Percentiles rank a stretch among this genome's conserved stretches.
phyloP scores from a whole-genome alignment of 73 alveolate species.

The Symbiodinium natans region DNA sequence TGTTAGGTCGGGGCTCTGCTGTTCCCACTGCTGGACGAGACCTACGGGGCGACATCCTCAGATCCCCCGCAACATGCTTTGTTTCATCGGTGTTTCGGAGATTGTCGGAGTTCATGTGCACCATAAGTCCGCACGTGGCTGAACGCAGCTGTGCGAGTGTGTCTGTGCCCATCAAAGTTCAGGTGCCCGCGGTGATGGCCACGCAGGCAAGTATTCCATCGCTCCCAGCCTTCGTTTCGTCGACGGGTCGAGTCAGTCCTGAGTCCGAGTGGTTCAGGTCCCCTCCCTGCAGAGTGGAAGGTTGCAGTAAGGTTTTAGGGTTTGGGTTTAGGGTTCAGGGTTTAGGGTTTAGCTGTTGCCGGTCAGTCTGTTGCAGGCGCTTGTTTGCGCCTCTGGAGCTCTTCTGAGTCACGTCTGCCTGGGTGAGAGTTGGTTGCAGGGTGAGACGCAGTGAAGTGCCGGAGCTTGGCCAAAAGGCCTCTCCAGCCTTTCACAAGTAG shows the following conservation, averaged over 20 bases:
- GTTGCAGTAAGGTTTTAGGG: neutral
- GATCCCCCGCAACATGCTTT: no score
- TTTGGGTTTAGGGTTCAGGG: neutral
- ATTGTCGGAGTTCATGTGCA: no score
- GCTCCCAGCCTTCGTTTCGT: no score
- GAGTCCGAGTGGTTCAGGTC: no score
- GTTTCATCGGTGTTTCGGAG: no score
- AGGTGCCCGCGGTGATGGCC: conserved; percentile 81
- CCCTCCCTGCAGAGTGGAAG: no score
- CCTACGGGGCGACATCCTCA: conserved; percentile 10
- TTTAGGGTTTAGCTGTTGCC: neutral
- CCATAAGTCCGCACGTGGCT: neutral
- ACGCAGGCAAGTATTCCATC: no score
- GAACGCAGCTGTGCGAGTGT: neutral
- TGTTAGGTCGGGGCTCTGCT: conserved; percentile 58
- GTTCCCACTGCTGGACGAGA: conserved; percentile 44
- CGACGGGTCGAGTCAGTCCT: no score
- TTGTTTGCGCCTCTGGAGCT: conserved; percentile 73
- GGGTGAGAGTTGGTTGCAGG: neutral
- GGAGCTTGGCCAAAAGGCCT: neutral
- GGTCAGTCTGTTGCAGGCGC: neutral
- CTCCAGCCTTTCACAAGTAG: no score
- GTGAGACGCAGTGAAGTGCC: neutral
- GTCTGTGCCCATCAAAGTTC: neutral
- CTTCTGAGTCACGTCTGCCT: conserved; percentile 42